Evolutionary conservation across 352 stramenopile species (phyloP).

Genomic region (Phytophthora pinifolia): DNA sequence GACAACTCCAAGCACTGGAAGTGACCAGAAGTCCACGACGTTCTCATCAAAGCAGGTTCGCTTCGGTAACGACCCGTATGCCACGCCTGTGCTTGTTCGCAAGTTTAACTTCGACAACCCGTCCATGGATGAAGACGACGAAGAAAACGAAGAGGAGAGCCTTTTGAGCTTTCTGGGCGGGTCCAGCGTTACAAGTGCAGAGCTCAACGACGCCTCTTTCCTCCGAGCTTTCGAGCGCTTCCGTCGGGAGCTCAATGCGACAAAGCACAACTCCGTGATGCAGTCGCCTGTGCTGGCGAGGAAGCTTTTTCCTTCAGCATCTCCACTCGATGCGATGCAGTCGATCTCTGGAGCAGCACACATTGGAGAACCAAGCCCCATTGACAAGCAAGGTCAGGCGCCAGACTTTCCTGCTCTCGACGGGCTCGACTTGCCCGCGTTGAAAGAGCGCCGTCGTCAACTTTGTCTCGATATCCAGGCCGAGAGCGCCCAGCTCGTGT

Average conservation of each 20-base stretch:
- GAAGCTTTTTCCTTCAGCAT: conserved; percentile 19
- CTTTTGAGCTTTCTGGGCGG: conserved; percentile 51
- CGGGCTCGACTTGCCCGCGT: conserved; percentile 15
- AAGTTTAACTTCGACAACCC: conserved; percentile 63
- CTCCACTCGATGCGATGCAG: background rate
- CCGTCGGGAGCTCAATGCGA: conserved; percentile 35
- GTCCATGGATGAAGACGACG: conserved; percentile 52
- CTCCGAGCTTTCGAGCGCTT: conserved; percentile 51
- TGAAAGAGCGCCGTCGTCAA: conserved; percentile 40
- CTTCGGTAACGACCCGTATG: conserved; percentile 49
- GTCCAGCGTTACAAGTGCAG: conserved; percentile 50
- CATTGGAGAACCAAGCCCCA: too few species aligned
- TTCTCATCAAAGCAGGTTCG: conserved; percentile 53
- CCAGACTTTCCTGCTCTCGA: conserved; percentile 8
- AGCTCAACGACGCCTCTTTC: conserved; percentile 62
- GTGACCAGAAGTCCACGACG: conserved; percentile 41
- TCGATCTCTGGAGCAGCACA: too few species aligned
- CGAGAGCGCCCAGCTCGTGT: conserved; percentile 46
- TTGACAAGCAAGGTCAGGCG: conserved; percentile 2
- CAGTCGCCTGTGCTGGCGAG: conserved; percentile 18
- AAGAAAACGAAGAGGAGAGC: conserved; percentile 35
- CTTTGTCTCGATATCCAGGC: conserved; percentile 58
- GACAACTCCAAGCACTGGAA: conserved; percentile 51
- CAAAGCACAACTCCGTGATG: conserved; percentile 4
- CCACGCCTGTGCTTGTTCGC: conserved; percentile 56